phyloP scores from a whole-genome alignment of 371 early-diverging fungal species.

The Syncephalis plumigaleata region DNA sequence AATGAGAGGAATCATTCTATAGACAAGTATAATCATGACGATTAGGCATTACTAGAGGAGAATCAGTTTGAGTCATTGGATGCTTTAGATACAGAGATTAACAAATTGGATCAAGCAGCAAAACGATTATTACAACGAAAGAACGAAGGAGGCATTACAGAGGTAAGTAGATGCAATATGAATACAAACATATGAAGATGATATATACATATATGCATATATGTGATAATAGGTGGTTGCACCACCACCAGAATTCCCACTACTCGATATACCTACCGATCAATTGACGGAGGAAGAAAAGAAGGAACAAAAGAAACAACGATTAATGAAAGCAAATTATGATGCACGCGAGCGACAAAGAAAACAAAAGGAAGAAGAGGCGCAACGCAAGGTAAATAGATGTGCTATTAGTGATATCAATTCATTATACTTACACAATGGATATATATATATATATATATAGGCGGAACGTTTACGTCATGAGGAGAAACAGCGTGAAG shows the following conservation, averaged over 20 bases:
- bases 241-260: slow-evolving; percentile 37
- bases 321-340: slow-evolving; percentile 57
- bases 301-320: slow-evolving; percentile 75
- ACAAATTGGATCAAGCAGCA: slow-evolving; percentile 41
- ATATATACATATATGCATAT: background rate
- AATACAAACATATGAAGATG: background rate
- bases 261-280: slow-evolving; percentile 67
- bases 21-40: background rate
- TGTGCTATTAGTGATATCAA: background rate
- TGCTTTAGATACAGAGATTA: slow-evolving; percentile 54
- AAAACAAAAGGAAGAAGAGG: slow-evolving; percentile 61
- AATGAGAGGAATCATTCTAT: too few species aligned
- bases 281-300: slow-evolving; percentile 52
- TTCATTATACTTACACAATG: background rate
- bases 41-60: slow-evolving; percentile 32
- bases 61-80: slow-evolving; percentile 49
- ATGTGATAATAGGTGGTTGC: slow-evolving; percentile 19
- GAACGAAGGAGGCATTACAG: slow-evolving; percentile 58
- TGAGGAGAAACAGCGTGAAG: slow-evolving; percentile 52
- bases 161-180: slow-evolving; percentile 28
- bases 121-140: slow-evolving; percentile 59
- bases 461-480: slow-evolving; percentile 40
- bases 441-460: background rate
- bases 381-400: slow-evolving; percentile 22
- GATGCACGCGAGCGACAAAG: slow-evolving; percentile 67